These are phyloP conservation scores for Didymella segeticola DNA, from an alignment of 2,329 filamentous ascomycete species.

Conservation along the genomic window DNA sequence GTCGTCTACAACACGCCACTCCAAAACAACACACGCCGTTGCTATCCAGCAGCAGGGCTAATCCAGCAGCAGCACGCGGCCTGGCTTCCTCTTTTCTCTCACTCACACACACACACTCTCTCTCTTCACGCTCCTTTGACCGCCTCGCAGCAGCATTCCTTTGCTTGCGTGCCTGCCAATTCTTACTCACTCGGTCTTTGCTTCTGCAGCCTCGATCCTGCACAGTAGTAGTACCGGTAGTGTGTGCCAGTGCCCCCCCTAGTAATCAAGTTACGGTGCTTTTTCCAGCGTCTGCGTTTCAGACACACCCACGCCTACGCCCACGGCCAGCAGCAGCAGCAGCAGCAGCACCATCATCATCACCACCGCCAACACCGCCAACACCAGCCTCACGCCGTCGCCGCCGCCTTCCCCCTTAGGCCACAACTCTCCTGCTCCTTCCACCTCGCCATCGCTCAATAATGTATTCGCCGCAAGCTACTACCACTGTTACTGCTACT, in stretches of 20 bases:
- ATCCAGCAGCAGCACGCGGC: conserved; percentile 8
- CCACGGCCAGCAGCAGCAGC: conserved; percentile 2
- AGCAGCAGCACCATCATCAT: not conserved
- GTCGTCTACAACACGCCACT: no score
- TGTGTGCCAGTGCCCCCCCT: no score
- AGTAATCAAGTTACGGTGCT: no score
- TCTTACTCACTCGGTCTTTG: not conserved
- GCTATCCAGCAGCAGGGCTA: no score
- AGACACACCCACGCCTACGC: conserved; percentile 3
- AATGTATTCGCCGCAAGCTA: conserved; percentile 29
- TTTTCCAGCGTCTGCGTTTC: conserved; percentile 17
- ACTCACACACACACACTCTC: no score
- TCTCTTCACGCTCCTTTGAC: conserved; percentile 2
- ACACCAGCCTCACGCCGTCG: not conserved
- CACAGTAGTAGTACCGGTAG: no score
- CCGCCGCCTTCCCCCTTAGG: not conserved
- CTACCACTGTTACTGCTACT: no score
- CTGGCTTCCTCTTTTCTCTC: not conserved
- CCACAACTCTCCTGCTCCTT: no score
- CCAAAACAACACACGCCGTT: no score
- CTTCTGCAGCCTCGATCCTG: conserved; percentile 2
- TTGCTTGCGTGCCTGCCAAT: not conserved
- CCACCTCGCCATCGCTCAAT: conserved; percentile 22
- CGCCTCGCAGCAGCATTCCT: conserved; percentile 4
- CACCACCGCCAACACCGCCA: not conserved